A percentile compares a stretch with the other conserved stretches of the same genome.
Conservation (phyloP, 1,284 basidiomycete species). For the Fomitopsis betulina region DNA sequence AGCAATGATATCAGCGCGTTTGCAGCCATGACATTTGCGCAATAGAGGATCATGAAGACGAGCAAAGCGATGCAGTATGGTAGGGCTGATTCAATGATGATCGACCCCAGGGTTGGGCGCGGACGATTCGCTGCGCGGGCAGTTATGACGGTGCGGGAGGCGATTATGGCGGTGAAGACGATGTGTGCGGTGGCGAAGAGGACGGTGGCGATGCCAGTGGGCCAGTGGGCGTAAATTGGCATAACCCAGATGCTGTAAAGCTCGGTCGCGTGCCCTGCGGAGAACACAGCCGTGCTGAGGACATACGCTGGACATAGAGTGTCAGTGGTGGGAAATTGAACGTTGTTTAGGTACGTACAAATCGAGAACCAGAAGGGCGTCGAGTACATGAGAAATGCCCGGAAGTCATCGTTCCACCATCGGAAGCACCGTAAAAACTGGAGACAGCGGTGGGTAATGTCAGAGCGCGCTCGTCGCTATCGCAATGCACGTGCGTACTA, state of each 20-base stretch:
- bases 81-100: background rate
- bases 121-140: background rate
- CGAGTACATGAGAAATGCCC: no score
- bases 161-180: background rate
- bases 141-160: background rate
- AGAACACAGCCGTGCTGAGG: background rate
- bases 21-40: background rate
- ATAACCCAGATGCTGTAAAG: background rate
- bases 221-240: background rate
- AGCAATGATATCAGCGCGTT: background rate
- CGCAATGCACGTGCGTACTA: no score
- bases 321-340: no score
- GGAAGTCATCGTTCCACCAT: no score
- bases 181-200: background rate
- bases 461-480: no score
- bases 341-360: no score
- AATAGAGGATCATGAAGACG: slow-evolving; percentile 1
- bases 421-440: no score
- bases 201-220: background rate
- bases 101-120: background rate
- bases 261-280: background rate
- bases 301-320: background rate
- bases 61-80: background rate
- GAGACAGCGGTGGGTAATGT: no score
- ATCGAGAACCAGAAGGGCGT: no score